A percentile compares a stretch with the other conserved stretches of the same genome.
phyloP scores from a whole-genome alignment of 768 basidiomycete genomes.

The Lentinula raphanica region DNA sequence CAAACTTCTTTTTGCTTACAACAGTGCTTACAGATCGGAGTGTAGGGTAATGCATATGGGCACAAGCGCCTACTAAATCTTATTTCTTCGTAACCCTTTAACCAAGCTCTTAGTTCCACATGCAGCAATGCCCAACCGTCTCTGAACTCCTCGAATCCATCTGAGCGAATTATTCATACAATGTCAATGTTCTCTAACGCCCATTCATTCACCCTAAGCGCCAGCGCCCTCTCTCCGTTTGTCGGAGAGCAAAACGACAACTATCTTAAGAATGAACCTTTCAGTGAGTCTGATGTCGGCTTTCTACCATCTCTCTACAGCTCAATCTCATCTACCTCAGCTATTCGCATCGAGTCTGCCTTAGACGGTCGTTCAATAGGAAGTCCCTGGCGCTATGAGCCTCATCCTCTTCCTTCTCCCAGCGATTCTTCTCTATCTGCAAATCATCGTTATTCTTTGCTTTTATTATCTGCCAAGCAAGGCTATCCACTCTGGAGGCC shows the following conservation, averaged over 20 bases:
- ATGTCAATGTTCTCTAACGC: constrained; percentile 1
- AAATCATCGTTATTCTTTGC: background rate
- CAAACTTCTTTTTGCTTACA: background rate
- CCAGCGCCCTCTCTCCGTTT: background rate
- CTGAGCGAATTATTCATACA: background rate
- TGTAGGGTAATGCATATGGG: background rate
- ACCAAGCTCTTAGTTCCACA: background rate
- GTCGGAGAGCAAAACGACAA: constrained; percentile 3
- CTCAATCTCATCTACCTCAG: background rate
- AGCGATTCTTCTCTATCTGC: constrained; percentile 1
- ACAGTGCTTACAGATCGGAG: background rate
- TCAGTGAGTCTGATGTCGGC: background rate
- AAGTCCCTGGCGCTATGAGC: background rate
- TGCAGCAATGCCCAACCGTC: background rate
- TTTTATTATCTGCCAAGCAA: constrained; percentile 2
- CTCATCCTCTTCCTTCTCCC: constrained; percentile 4
- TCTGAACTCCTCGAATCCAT: background rate
- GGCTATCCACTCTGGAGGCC: constrained; percentile 25
- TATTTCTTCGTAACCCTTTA: background rate
- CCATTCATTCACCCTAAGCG: background rate
- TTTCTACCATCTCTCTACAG: background rate
- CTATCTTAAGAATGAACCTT: background rate
- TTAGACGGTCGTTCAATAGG: constrained; percentile 1
- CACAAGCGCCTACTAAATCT: background rate
- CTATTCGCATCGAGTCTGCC: background rate